Conservation (phyloP, 148 eudicot genomes). For the Persicaria tinctoria region DNA sequence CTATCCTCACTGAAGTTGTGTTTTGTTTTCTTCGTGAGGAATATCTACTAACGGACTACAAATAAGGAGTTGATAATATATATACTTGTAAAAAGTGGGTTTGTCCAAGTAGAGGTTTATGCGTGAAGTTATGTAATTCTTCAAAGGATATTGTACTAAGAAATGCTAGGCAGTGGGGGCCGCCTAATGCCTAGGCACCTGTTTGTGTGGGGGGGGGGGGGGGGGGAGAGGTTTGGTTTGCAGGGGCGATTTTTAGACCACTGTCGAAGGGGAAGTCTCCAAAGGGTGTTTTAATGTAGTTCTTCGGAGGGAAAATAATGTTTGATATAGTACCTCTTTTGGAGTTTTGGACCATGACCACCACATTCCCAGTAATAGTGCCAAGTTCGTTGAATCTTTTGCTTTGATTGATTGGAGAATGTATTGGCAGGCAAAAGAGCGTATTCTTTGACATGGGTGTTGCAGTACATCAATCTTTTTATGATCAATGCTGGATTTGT, state of each 20-base stretch:
- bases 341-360: not conserved
- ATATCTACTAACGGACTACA: no score
- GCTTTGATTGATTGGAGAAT: conserved; percentile 8
- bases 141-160: no score
- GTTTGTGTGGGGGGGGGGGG: no score
- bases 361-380: not conserved
- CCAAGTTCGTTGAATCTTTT: not conserved
- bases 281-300: not conserved
- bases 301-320: not conserved
- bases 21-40: not conserved
- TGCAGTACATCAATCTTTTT: conserved; percentile 84
- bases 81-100: no score
- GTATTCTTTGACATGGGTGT: conserved; percentile 69
- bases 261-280: no score
- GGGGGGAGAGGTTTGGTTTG: no score
- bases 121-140: no score
- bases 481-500: conserved; percentile 87
- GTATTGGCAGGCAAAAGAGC: conserved; percentile 52
- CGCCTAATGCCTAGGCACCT: no score
- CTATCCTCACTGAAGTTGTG: not conserved
- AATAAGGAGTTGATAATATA: no score
- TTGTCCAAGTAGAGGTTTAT: no score
- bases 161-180: no score
- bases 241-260: no score
- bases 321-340: not conserved